These are phyloP conservation scores for Mortierella claussenii DNA, from an alignment of 192 early-diverging fungal species.

Conservation along the genomic window DNA sequence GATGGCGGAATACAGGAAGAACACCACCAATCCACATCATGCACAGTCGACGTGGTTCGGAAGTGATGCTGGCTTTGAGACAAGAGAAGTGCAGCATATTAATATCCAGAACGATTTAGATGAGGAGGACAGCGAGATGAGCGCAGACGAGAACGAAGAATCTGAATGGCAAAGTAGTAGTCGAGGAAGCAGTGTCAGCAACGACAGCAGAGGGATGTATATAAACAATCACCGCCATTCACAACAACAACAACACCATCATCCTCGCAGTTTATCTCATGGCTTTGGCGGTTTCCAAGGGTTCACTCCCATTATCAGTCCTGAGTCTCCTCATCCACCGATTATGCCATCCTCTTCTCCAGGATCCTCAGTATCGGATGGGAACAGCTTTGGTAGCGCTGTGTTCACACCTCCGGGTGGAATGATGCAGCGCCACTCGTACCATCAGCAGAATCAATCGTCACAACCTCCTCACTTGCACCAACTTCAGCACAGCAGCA, in stretches of 20 bases:
- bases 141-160: constrained; percentile 4
- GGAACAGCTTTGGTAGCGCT: constrained; percentile 13
- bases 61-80: background rate
- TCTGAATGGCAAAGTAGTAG: background rate
- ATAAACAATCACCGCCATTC: constrained; percentile 11
- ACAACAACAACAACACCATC: constrained; percentile 7
- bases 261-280: constrained; percentile 21
- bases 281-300: constrained; percentile 35
- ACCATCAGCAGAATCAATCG: background rate
- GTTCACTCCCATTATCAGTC: constrained; percentile 25
- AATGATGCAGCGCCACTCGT: background rate
- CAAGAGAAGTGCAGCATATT: constrained; percentile 25
- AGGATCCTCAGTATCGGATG: constrained; percentile 23
- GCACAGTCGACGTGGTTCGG: constrained; percentile 1
- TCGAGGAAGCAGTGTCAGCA: constrained; percentile 11
- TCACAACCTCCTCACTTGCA: no score
- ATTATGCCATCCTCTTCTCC: no score
- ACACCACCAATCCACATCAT: no score
- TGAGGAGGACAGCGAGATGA: constrained; percentile 38
- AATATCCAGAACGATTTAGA: constrained; percentile 26
- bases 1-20: no score
- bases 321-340: constrained; percentile 8
- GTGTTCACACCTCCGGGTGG: constrained; percentile 3
- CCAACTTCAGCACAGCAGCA: no score
- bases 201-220: constrained; percentile 23